phyloP scores from a whole-genome alignment of 2,329 filamentous ascomycete species.

The Penicillium capsulatum region DNA sequence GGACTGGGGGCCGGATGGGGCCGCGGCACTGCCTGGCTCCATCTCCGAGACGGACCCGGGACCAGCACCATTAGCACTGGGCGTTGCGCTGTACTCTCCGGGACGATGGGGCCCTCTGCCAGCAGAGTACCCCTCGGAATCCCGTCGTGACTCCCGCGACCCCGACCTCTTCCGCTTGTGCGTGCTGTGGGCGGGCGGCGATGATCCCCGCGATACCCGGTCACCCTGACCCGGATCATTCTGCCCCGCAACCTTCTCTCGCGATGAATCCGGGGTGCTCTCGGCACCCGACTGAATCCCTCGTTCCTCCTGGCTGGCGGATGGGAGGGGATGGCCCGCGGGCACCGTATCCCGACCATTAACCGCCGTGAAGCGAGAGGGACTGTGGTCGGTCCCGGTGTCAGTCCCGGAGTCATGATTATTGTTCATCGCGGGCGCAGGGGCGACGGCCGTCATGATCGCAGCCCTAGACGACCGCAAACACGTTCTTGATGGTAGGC shows the following conservation, averaged over 20 bases:
- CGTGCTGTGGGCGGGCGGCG: conserved; percentile 42
- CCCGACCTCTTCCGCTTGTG: conserved; percentile 64
- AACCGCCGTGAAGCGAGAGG: conserved; percentile 45
- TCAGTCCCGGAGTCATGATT: conserved; percentile 34
- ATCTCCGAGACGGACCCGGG: conserved; percentile 20
- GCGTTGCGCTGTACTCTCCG: conserved; percentile 30
- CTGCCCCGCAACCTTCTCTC: neutral
- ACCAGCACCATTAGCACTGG: conserved; percentile 17
- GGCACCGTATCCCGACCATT: conserved; percentile 37
- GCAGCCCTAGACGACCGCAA: no score
- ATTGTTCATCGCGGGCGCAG: conserved; percentile 31
- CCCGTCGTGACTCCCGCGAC: conserved; percentile 50
- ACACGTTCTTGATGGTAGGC: no score
- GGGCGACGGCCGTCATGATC: conserved; percentile 36
- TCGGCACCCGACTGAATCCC: neutral
- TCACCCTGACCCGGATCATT: conserved; percentile 8
- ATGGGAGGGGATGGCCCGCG: conserved; percentile 1
- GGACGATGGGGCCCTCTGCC: conserved; percentile 34
- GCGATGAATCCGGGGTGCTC: neutral
- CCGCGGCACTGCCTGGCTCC: conserved; percentile 15
- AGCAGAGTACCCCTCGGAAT: conserved; percentile 24
- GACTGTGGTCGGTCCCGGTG: conserved; percentile 39
- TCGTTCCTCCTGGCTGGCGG: neutral
- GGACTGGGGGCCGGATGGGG: conserved; percentile 19
- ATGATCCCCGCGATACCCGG: conserved; percentile 21